phyloP scores from a whole-genome alignment of 1,284 basidiomycete species.

The Naganishia albida region DNA sequence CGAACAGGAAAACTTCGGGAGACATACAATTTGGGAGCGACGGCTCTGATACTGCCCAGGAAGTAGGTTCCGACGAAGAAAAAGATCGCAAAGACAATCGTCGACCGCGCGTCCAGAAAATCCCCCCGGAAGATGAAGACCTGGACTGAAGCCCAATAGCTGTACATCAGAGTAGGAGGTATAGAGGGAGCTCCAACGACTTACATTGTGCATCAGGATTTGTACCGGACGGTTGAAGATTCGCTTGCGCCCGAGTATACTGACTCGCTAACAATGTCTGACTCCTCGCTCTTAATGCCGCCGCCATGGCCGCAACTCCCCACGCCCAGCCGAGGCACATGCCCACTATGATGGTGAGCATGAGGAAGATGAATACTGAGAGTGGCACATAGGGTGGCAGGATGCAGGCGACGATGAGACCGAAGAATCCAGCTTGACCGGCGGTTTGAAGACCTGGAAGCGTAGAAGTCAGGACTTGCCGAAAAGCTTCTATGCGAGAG shows the following conservation, averaged over 20 bases:
- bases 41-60: slow-evolving; percentile 64
- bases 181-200: slow-evolving; percentile 28
- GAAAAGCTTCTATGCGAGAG: not conserved
- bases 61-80: slow-evolving; percentile 66
- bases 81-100: slow-evolving; percentile 67
- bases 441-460: slow-evolving; percentile 38
- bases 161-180: not conserved
- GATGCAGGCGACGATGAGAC: slow-evolving; percentile 45
- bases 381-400: slow-evolving; percentile 49
- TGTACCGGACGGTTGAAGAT: slow-evolving; percentile 57
- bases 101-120: slow-evolving; percentile 66
- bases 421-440: slow-evolving; percentile 48
- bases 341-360: slow-evolving; percentile 61
- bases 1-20: too few relatives aligned
- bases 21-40: slow-evolving; percentile 62
- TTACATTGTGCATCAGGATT: slow-evolving; percentile 59
- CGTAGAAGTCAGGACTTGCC: not conserved
- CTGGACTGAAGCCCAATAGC: slow-evolving; percentile 45
- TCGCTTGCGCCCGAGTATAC: slow-evolving; percentile 57
- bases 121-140: slow-evolving; percentile 63
- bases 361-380: slow-evolving; percentile 47
- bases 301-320: slow-evolving; percentile 70
- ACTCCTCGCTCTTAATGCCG: slow-evolving; percentile 62
- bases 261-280: slow-evolving; percentile 59
- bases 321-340: slow-evolving; percentile 73